phyloP scores from a whole-genome alignment of 805 yeast genomes.

The Starmerella tilneyi region DNA sequence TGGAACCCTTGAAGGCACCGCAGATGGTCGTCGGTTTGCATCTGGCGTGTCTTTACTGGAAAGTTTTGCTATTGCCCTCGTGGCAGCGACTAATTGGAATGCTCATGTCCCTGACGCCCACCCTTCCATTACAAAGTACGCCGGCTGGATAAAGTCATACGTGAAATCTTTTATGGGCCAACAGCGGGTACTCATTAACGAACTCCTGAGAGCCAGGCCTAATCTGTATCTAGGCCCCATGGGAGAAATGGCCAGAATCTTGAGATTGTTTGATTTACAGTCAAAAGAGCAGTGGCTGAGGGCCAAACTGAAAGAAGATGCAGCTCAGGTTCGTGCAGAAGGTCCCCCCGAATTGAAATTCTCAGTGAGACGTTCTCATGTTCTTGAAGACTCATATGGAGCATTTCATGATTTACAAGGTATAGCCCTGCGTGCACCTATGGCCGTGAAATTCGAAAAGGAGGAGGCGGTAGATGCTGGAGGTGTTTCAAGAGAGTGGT shows the following conservation, averaged over 20 bases:
- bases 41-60: slow-evolving; percentile 79
- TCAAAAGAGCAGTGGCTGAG: slow-evolving; percentile 81
- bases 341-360: slow-evolving; percentile 41
- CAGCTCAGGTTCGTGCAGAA: slow-evolving; percentile 22
- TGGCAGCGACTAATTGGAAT: neutral
- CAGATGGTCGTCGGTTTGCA: slow-evolving; percentile 45
- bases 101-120: slow-evolving; percentile 55
- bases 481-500: slow-evolving; percentile 97
- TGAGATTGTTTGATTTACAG: slow-evolving; percentile 85
- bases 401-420: slow-evolving; percentile 67
- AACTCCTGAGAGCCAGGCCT: slow-evolving; percentile 83
- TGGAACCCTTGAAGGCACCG: slow-evolving; percentile 34
- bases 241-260: slow-evolving; percentile 75
- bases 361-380: slow-evolving; percentile 75
- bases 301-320: slow-evolving; percentile 39
- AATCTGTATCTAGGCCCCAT: slow-evolving; percentile 94
- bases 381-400: slow-evolving; percentile 81
- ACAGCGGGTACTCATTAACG: slow-evolving; percentile 77
- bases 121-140: slow-evolving; percentile 32
- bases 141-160: neutral
- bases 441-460: slow-evolving; percentile 77
- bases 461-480: slow-evolving; percentile 98
- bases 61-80: slow-evolving; percentile 60
- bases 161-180: neutral
- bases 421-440: slow-evolving; percentile 39